Evolutionary conservation across 768 basidiomycete genomes (phyloP).

Genomic region (Baorangia bicolor): DNA sequence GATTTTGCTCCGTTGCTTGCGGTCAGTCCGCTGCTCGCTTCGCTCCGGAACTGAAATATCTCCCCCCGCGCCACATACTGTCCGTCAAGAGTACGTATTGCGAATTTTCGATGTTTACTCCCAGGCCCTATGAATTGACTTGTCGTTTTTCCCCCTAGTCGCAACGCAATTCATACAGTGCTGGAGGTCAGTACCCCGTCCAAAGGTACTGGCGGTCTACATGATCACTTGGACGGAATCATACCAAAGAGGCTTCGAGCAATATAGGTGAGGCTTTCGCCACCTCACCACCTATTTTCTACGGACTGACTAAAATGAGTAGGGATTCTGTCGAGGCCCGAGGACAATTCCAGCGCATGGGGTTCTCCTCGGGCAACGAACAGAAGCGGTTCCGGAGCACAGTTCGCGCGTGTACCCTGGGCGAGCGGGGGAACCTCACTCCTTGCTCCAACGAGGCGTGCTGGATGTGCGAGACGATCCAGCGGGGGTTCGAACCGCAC

Average conservation of each 20-base stretch:
- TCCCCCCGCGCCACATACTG: constrained; percentile 7
- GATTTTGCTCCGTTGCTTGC: constrained; percentile 23
- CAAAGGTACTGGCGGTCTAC: constrained; percentile 16
- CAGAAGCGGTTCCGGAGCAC: constrained; percentile 25
- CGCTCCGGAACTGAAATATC: constrained; percentile 18
- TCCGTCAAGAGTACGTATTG: constrained; percentile 6
- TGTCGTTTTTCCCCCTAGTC: constrained; percentile 3
- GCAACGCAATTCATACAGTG: constrained; percentile 1
- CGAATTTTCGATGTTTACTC: not conserved
- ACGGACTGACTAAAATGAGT: not conserved
- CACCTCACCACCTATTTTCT: not conserved
- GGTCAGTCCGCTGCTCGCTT: constrained; percentile 3
- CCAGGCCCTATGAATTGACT: not conserved
- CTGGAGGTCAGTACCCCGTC: constrained; percentile 9
- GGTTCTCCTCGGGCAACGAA: constrained; percentile 18
- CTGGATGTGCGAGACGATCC: constrained; percentile 23
- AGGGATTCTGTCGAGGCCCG: constrained; percentile 19
- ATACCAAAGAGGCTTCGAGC: constrained; percentile 8
- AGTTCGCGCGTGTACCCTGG: constrained; percentile 21
- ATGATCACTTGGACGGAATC: constrained; percentile 24
- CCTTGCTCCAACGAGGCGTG: constrained; percentile 15
- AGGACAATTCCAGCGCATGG: not conserved
- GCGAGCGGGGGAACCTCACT: constrained; percentile 18
- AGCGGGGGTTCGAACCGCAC: constrained; percentile 20
- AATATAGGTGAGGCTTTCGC: constrained; percentile 12